Evolutionary conservation across 2,329 filamentous ascomycete genomes (phyloP).

Genomic region (Elsinoe fawcettii): DNA sequence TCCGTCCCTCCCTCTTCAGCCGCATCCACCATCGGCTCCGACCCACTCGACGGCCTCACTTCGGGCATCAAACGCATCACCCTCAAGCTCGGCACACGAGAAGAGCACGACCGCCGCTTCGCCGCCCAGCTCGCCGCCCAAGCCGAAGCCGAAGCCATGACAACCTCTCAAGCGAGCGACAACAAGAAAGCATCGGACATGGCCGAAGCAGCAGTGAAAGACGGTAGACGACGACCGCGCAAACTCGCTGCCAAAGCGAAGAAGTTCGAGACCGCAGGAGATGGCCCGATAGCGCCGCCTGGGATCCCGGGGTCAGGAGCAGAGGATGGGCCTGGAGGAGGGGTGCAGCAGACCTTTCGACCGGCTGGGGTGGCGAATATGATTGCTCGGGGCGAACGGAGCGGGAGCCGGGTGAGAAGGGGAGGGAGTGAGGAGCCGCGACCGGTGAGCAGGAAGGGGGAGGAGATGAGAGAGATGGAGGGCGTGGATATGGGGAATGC

Average conservation of each 20-base stretch:
- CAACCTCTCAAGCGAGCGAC: conserved; percentile 27
- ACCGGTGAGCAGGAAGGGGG: background rate
- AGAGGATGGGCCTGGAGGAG: background rate
- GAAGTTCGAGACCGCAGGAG: background rate
- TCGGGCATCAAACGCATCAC: conserved; percentile 51
- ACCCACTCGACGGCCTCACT: conserved; percentile 41
- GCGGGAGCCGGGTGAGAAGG: background rate
- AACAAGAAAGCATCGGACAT: conserved; percentile 32
- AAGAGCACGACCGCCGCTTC: conserved; percentile 44
- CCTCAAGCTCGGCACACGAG: conserved; percentile 49
- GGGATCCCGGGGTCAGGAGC: background rate
- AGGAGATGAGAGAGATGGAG: background rate
- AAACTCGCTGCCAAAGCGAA: conserved; percentile 20
- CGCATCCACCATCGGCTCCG: background rate
- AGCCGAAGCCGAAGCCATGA: conserved; percentile 38
- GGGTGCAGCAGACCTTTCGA: conserved; percentile 5
- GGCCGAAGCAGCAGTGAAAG: conserved; percentile 32
- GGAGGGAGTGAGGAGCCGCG: background rate
- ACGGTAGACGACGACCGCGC: conserved; percentile 14
- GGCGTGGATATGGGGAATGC: background rate
- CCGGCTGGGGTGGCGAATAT: conserved; percentile 3
- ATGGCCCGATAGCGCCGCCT: background rate
- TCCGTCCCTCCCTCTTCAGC: background rate
- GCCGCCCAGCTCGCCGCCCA: conserved; percentile 33
- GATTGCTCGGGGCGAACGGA: background rate